Base-by-base conservation (phyloP, 2,329 filamentous ascomycete species). In the Clarireedia monteithiana region DNA sequence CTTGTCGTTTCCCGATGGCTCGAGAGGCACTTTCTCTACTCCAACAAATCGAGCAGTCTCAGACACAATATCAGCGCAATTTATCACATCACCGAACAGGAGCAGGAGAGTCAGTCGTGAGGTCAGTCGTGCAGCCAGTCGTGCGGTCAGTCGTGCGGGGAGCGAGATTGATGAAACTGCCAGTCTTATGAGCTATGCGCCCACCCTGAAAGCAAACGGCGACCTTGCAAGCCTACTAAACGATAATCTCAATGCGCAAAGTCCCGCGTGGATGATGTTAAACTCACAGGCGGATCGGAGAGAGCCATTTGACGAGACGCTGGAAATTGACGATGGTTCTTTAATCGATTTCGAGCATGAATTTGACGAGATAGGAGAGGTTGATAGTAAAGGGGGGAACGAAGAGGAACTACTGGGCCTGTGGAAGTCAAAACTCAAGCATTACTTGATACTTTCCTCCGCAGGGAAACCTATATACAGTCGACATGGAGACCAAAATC, bases 391-490 rank as follows among this genome's bases (percentile, higher is more conserved):
- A 57, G 76, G 75, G 6, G 73, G 74, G 3, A 82, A 84, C 60
- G 80, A 86, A 54, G 70, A 71, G 48, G 68, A 71, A 36, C 69
- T 73, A 26, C 76, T 96, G 42, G 74, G 76, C 15, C 77, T 84
- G 60, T 99, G 91, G 91, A 94, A 91, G 69, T 83, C 87, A 39
- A 97, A 97, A 74, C 78, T 91, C 60, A 99, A 99, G 72, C 94
- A 99, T 72, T 99, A 96, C 71, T 83, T 99, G 72, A 95, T 99
- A 65, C 76, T 99, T 1, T 97, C 94, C 2, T 92, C 91, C 14
- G 92, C 95, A 9, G 94, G 94, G 20, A 99, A 99, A 70, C 95
- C 94, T 10, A 95, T 99, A 49, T 99, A 92, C 78, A 97, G 91
- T 67, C 83, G 95, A 49, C 92, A 99, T 69, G 94, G 95, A 42